Conservation (phyloP, 768 basidiomycete species). For the Lactarius sanguifluus region DNA sequence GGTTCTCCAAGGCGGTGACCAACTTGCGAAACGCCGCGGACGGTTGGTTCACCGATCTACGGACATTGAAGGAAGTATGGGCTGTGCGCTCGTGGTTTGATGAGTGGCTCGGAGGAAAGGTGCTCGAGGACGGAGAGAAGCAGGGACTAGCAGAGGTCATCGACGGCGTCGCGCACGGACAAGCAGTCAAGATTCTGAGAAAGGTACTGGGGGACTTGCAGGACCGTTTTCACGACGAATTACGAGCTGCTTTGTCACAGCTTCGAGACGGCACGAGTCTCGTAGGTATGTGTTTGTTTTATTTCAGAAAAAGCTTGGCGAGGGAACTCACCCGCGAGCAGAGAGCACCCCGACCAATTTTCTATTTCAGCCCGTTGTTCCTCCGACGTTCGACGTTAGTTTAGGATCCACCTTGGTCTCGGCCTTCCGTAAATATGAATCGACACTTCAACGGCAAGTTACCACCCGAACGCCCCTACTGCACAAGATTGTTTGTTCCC, state of each 20-base stretch:
- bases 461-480: conserved; percentile 61
- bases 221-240: conserved; percentile 45
- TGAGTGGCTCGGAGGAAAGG: conserved; percentile 43
- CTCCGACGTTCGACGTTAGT: conserved; percentile 44
- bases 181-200: conserved; percentile 62
- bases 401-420: conserved; percentile 41
- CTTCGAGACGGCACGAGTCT: conserved; percentile 35
- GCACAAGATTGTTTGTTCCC: conserved; percentile 52
- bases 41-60: conserved; percentile 59
- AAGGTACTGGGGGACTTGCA: conserved; percentile 45
- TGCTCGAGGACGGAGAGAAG: conserved; percentile 52
- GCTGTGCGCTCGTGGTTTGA: conserved; percentile 54
- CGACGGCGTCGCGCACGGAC: conserved; percentile 53
- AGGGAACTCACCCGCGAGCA: conserved; percentile 33
- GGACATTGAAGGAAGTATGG: conserved; percentile 71
- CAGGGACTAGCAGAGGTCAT: conserved; percentile 44
- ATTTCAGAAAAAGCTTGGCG: background rate
- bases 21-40: conserved; percentile 47
- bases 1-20: conserved; percentile 58
- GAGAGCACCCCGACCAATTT: conserved; percentile 53
- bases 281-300: conserved; percentile 34
- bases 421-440: conserved; percentile 62
- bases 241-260: conserved; percentile 43
- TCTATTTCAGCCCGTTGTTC: conserved; percentile 55
- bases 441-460: conserved; percentile 61